Evolutionary conservation across 139 green algal genomes (phyloP).

Genomic region (Picocystis salinarum): DNA sequence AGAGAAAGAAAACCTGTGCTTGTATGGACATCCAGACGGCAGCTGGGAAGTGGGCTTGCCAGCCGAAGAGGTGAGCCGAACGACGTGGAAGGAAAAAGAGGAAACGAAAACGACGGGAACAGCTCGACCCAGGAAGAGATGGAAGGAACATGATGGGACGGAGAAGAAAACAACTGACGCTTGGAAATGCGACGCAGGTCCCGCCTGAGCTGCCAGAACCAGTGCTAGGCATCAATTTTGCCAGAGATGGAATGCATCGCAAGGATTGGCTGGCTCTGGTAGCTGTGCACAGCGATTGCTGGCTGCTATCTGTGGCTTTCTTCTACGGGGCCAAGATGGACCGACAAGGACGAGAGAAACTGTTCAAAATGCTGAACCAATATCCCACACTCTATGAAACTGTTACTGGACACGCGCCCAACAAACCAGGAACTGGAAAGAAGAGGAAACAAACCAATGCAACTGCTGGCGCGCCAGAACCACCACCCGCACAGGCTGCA

Average conservation of each 20-base stretch:
- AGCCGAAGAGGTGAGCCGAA: conserved; percentile 93
- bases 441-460: no score
- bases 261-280: conserved; percentile 91
- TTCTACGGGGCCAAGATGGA: conserved; percentile 89
- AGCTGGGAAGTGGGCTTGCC: conserved; percentile 78
- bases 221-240: conserved; percentile 94
- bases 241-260: conserved; percentile 60
- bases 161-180: no score
- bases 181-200: no score
- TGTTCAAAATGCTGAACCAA: conserved; percentile 73
- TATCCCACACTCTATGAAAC: conserved; percentile 74
- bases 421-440: conserved; percentile 4
- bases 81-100: no score
- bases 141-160: no score
- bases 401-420: conserved; percentile 27
- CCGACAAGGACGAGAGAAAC: conserved; percentile 36
- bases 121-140: no score
- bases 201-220: conserved; percentile 93
- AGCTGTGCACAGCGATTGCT: conserved; percentile 88
- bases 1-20: conserved; percentile 88
- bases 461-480: no score
- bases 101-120: no score
- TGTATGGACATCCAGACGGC: conserved; percentile 72
- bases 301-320: conserved; percentile 84
- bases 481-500: neutral